A percentile compares a stretch with the other conserved stretches of the same genome.
phyloP scores from a whole-genome alignment of 2,329 filamentous ascomycete genomes.

The Akanthomyces dipterigenus region DNA sequence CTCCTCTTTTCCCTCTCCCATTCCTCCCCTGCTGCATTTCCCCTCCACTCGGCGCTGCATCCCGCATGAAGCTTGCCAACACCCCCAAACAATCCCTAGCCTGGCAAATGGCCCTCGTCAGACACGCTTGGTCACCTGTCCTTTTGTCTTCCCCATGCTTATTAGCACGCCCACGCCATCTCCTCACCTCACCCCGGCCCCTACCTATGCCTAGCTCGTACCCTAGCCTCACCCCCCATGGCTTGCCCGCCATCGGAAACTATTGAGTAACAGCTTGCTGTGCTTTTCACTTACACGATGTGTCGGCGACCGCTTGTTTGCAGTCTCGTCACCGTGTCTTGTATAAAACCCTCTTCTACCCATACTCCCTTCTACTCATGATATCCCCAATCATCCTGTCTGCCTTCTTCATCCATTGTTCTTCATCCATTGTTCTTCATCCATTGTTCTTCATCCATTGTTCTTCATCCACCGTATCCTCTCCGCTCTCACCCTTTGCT shows the following conservation, averaged over 20 bases:
- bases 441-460: not conserved
- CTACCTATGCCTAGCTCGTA: not conserved
- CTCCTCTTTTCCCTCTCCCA: not conserved
- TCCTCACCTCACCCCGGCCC: not conserved
- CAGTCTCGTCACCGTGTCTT: not conserved
- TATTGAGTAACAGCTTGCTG: constrained; percentile 14
- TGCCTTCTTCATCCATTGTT: not conserved
- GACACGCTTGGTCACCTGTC: constrained; percentile 8
- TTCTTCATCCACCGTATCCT: not conserved
- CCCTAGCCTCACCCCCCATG: constrained; percentile 2
- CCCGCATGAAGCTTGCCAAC: not conserved
- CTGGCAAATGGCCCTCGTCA: not conserved
- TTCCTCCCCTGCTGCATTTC: not conserved
- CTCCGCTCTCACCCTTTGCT: not conserved
- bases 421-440: not conserved
- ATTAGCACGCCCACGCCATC: not conserved
- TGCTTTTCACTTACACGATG: constrained; percentile 22
- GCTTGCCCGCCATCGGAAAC: constrained; percentile 9
- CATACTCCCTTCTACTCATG: not conserved
- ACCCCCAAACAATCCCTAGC: not conserved
- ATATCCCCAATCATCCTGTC: not conserved
- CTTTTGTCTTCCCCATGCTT: constrained; percentile 3
- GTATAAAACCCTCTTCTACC: constrained; percentile 8
- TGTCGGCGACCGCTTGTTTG: constrained; percentile 19
- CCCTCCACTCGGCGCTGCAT: not conserved